phyloP scores from a whole-genome alignment of 495 filamentous ascomycete species.

The Hypoxylon subgilvum region DNA sequence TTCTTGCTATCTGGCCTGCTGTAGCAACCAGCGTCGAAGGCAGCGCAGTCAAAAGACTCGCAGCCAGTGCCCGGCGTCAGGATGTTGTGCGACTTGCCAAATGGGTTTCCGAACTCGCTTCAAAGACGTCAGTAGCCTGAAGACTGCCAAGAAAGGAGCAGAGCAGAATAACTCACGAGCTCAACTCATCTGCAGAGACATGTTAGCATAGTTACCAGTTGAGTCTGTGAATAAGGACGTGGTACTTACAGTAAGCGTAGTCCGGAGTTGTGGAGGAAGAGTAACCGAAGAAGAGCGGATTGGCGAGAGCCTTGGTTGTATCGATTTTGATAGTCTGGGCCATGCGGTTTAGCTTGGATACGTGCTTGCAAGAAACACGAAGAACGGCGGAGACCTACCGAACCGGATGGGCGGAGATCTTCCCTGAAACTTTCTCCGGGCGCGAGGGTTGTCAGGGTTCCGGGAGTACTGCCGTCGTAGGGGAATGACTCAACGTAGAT shows the following conservation, averaged over 20 bases:
- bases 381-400: constrained; percentile 26
- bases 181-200: constrained; percentile 32
- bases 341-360: constrained; percentile 23
- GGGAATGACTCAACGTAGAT: constrained; percentile 42
- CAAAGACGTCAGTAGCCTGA: not conserved
- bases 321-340: constrained; percentile 51
- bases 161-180: constrained; percentile 16
- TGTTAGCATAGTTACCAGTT: constrained; percentile 19
- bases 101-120: constrained; percentile 41
- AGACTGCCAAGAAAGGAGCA: not conserved
- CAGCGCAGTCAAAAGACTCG: constrained; percentile 37
- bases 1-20: constrained; percentile 32
- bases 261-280: constrained; percentile 38
- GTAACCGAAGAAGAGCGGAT: constrained; percentile 44
- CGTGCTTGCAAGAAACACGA: not conserved
- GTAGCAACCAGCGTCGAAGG: constrained; percentile 33
- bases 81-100: constrained; percentile 29
- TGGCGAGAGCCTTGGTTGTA: constrained; percentile 41
- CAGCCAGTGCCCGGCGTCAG: constrained; percentile 34
- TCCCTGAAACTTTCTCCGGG: constrained; percentile 30
- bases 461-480: constrained; percentile 34
- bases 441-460: constrained; percentile 26
- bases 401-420: constrained; percentile 36
- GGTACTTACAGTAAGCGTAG: constrained; percentile 39
- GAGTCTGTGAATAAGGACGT: not conserved